phyloP scores from a whole-genome alignment of 129 eudicot species.

The Heracleum sosnowskyi region DNA sequence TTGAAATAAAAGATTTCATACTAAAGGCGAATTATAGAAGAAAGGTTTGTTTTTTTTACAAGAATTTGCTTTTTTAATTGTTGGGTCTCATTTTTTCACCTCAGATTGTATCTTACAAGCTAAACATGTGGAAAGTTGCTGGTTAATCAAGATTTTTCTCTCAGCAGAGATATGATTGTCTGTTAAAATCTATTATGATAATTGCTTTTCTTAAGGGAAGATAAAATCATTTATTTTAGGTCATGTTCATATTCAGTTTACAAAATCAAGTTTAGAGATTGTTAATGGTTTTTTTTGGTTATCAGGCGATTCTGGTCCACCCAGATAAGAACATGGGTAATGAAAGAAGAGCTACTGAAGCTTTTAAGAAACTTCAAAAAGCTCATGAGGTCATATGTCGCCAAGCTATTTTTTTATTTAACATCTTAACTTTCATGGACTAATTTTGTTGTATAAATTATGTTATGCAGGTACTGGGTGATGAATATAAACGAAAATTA shows the following conservation, averaged over 20 bases:
- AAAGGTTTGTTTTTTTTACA: conserved; percentile 44
- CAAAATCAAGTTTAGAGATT: not conserved
- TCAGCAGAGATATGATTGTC: not conserved
- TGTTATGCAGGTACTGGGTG: conserved; percentile 53
- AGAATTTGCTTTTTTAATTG: not conserved
- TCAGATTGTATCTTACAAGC: too few species aligned
- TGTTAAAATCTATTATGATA: not conserved
- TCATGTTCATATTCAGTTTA: not conserved
- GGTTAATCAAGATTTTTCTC: not conserved
- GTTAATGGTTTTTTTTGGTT: conserved; percentile 10
- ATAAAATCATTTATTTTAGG: not conserved
- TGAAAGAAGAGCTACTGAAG: conserved; percentile 96
- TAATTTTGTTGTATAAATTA: conserved; percentile 10
- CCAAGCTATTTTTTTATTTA: not conserved
- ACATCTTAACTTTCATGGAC: conserved; percentile 5
- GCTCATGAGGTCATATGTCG: conserved; percentile 70
- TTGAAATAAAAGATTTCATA: conserved; percentile 60
- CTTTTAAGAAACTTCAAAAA: conserved; percentile 96
- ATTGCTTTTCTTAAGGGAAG: not conserved
- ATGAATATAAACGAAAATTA: conserved; percentile 64
- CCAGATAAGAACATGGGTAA: conserved; percentile 99
- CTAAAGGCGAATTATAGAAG: conserved; percentile 78
- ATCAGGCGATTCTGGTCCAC: conserved; percentile 94
- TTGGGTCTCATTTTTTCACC: conserved; percentile 1
- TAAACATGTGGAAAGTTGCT: not conserved